Evolutionary conservation across 305 asterid species (phyloP), one percentile per base, ranked within the genome.

Genomic region (Striga hermonthica): DNA sequence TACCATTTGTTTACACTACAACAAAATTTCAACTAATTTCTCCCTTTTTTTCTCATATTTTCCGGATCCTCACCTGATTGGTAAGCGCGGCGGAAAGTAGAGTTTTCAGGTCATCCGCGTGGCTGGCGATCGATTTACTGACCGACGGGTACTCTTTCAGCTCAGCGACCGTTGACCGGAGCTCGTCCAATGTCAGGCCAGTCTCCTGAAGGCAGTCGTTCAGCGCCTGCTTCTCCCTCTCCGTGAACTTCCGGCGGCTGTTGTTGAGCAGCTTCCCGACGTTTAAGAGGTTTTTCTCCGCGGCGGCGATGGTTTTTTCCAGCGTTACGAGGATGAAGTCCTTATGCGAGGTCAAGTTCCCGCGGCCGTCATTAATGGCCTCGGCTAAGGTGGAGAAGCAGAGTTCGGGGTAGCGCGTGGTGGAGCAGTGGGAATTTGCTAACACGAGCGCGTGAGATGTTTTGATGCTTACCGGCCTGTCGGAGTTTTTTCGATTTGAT

Each of bases 21-120:
- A 22, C 31, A 2, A 22, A 22, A 22, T 22, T 22, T 22, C 31
- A 22, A 22, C 31, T 22, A 22, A 0, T 22, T 22, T 22, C 31
- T 22, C 31, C 31, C 1, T 2, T 22, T 22, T 22, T 22, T 22
- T 2, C 1, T 0, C 1, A 22, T 22, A 22, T 22, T 22, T 22
- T 22, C 31, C 31, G 2, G 31, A 22, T 13, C 60, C 7, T 68
- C 40, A 77, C 85, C 85, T 81, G 98, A 69, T 91, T 85, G 22
- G 98, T 91, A 8, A 91, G 86, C 74, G 98, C 86, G 28, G 95
- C 69, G 56, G 96, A 89, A 11, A 91, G 65, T 0, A 91, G 76
- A 13, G 96, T 91, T 70, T 80, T 84, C 31, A 91, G 89, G 64
- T 91, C 96, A n/a, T 91, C 83, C 2, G 98, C 96, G 72, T 91